Base-by-base conservation (phyloP, 2,329 filamentous ascomycete species). In the Penicillium sp. region DNA sequence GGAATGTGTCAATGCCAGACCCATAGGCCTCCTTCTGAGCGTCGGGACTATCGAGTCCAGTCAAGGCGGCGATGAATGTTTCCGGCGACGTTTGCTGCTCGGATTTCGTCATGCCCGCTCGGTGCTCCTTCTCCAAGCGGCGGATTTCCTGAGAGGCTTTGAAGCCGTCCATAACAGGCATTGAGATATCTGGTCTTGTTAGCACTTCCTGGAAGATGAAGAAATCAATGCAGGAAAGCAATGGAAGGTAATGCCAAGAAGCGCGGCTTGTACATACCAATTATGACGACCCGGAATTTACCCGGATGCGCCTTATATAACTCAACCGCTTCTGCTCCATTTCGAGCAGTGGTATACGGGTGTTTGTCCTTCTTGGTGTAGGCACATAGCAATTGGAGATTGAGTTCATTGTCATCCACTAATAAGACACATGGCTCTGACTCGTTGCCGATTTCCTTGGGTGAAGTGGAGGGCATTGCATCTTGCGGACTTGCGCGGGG, bases 371-470 rank as follows among this genome's bases (percentile, higher is more conserved):
- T 69, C 28, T 60, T 56, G 42, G 62, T 58, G 43, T 60, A 68
- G 3, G 65, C 64, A 41, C 60, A 56, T 8, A 70, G 60, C 8
- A 71, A 52, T 41, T 65, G 61, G 3, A 70, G 59, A 43, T 72
- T 71, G 37, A 71, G 25, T 6, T 57, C 54, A 46, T 72, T 72
- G 52, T 72, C 69, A 46, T 72, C 69, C 4, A 72, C 69, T 13
- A 72, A 54, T 3, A 72, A 53, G 5, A 69, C 55, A 18, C 50
- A 31, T 27, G 16, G 49, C 6, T 31, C 25, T 29, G 13, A 14
- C n/a, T 28, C 16, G 2, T 16, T 11, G 16, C 14, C 31, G 1
- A 13, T 30, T 16, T 9, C 2, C 3, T 38, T 27, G 11, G 39
- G 8, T 13, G 37, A 10, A 4, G 12, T 7, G 27, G n/a, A 19